These are phyloP conservation scores for Alectoria sarmentosa DNA, from an alignment of 495 filamentous ascomycete species.

Conservation along the genomic window DNA sequence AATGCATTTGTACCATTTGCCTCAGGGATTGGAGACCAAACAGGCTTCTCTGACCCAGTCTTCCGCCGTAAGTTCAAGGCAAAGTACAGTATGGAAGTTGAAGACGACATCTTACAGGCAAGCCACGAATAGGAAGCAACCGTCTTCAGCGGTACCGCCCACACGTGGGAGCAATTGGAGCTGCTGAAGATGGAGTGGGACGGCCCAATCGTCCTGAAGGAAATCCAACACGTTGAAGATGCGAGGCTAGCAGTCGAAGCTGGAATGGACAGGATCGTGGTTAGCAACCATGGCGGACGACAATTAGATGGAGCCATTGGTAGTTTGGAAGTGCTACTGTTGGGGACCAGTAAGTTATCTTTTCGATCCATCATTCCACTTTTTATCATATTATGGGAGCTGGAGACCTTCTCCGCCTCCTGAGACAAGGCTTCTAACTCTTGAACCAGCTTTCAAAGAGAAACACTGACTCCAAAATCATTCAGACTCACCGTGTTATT, in stretches of 20 bases:
- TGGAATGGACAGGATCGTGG: conserved; percentile 50
- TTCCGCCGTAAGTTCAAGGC: conserved; percentile 50
- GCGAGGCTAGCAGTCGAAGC: conserved; percentile 47
- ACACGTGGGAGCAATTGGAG: conserved; percentile 53
- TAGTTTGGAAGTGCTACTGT: conserved; percentile 51
- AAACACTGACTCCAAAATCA: no score
- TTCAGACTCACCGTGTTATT: conserved; percentile 42
- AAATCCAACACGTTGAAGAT: conserved; percentile 48
- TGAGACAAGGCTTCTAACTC: no score
- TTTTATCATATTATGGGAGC: no score
- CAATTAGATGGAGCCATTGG: conserved; percentile 57
- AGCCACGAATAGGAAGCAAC: conserved; percentile 43
- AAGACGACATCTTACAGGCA: conserved; percentile 43
- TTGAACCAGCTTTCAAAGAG: no score
- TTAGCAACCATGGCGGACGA: conserved; percentile 54
- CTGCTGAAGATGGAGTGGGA: conserved; percentile 53
- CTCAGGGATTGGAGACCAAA: conserved; percentile 38
- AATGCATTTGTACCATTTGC: conserved; percentile 49
- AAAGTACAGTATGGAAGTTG: conserved; percentile 39
- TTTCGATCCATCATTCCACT: no score
- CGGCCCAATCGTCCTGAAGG: conserved; percentile 51
- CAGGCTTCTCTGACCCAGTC: conserved; percentile 51
- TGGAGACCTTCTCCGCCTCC: no score
- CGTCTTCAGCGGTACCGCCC: conserved; percentile 44
- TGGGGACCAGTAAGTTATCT: conserved; percentile 34